phyloP scores from a whole-genome alignment of 768 basidiomycete species.

The Kwoniella heveanensis region DNA sequence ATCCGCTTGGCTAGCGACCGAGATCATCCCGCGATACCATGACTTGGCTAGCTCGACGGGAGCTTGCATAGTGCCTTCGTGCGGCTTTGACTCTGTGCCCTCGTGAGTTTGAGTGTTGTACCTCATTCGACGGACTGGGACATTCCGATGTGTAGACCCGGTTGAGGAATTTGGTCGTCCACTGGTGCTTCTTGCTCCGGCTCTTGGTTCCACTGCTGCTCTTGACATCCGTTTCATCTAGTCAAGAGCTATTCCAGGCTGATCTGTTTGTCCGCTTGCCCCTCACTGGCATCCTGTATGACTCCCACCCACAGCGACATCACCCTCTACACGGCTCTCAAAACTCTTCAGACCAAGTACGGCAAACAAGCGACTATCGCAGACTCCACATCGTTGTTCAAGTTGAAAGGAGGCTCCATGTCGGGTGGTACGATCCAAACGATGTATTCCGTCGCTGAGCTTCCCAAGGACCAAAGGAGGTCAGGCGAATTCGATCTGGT shows the following conservation, averaged over 20 bases:
- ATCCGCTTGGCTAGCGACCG: slow-evolving; percentile 32
- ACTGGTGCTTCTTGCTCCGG: too few relatives aligned
- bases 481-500: slow-evolving; percentile 33
- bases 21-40: slow-evolving; percentile 63
- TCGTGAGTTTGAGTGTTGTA: slow-evolving; percentile 43
- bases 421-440: slow-evolving; percentile 68
- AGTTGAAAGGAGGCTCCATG: slow-evolving; percentile 59
- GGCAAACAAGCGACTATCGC: slow-evolving; percentile 62
- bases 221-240: too few relatives aligned
- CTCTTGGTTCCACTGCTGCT: too few relatives aligned
- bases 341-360: slow-evolving; percentile 62
- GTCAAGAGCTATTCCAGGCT: too few relatives aligned
- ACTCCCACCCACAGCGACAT: slow-evolving; percentile 66
- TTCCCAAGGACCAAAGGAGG: slow-evolving; percentile 56
- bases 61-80: slow-evolving; percentile 75
- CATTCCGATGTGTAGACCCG: too few relatives aligned
- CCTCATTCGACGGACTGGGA: too few relatives aligned
- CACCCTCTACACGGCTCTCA: slow-evolving; percentile 68
- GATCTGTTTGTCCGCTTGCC: too few relatives aligned
- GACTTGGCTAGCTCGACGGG: slow-evolving; percentile 69
- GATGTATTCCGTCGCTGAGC: slow-evolving; percentile 53
- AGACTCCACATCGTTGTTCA: slow-evolving; percentile 59
- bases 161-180: too few relatives aligned
- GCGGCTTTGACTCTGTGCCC: slow-evolving; percentile 62
- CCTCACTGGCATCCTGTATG: too few relatives aligned